phyloP scores from a whole-genome alignment of 805 yeast genomes.

The Hanseniaspora singularis region DNA sequence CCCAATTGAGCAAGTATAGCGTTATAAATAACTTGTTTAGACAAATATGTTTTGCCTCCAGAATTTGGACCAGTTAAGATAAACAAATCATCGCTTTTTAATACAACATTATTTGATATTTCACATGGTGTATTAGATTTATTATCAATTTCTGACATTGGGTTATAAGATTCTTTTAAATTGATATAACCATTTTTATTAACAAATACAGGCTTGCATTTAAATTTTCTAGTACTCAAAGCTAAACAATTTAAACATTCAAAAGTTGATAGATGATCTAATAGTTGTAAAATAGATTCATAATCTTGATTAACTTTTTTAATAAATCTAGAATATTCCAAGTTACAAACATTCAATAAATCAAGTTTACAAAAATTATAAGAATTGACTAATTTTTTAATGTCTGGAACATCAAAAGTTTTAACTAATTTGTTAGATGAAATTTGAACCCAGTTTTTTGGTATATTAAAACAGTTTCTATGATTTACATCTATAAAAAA shows the following conservation, averaged over 20 bases:
- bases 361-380: conserved; percentile 53
- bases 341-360: conserved; percentile 22
- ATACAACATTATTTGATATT: conserved; percentile 54
- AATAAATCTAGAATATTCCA: conserved; percentile 29
- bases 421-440: conserved; percentile 57
- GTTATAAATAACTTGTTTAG: conserved; percentile 58
- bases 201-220: conserved; percentile 41
- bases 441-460: conserved; percentile 65
- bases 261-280: conserved; percentile 39
- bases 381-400: conserved; percentile 39
- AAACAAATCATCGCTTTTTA: conserved; percentile 42
- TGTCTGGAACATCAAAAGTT: conserved; percentile 58
- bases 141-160: conserved; percentile 39
- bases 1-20: conserved; percentile 71
- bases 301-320: conserved; percentile 30
- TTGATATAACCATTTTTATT: conserved; percentile 34
- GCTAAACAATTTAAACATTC: conserved; percentile 62
- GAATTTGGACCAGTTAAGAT: conserved; percentile 77
- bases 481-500: conserved; percentile 68
- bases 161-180: conserved; percentile 50
- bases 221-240: conserved; percentile 36
- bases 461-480: conserved; percentile 44
- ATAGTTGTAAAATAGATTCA: conserved; percentile 32
- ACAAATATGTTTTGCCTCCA: conserved; percentile 79
- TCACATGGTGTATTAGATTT: conserved; percentile 28